Evolutionary conservation across 352 stramenopile species (phyloP), one percentile per base, ranked within the genome.

Genomic region (Phytopythium chamaehyphon): DNA sequence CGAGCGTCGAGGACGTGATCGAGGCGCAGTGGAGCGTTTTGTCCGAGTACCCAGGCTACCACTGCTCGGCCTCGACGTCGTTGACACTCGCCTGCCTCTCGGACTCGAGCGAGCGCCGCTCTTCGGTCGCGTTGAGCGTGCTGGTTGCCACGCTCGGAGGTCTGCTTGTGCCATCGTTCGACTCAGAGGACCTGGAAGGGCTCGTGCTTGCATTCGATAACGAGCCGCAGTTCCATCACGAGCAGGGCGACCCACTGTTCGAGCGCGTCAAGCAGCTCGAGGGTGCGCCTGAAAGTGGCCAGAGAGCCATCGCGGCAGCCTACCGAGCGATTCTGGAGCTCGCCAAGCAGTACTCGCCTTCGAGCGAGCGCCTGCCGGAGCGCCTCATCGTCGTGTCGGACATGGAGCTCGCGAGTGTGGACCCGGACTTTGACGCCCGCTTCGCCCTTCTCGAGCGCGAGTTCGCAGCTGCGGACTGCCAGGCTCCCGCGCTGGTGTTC

Each of bases 321-420:
- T 83, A 90, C 48, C 64, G 77, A 2, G 59, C 63, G 9, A 69
- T 96, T 22, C 58, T 93, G 12, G 28, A 66, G 0, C 56, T 85
- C 4, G 73, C 67, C 12, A 57, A 48, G 15, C 31, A 71, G 21
- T 35, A 70, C 21, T 53, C 64, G 15, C 46, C 94, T 3, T 22
- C 35, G 3, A 9, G 26, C 1, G 61, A 84, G 0, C 63, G 87
- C 33, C 76, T 90, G 54, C 86, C 81, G 6, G 48, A 76, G 26
- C 62, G 59, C 1, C 57, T 96, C 19, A 79, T 93, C 40, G 80
- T 96, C 16, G 68, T 96, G 51, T 88, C 76, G 10, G 83, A 93
- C 57, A 95, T 96, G 86, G 80, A 89, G 64, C 92, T 92, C 40
- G 54, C 94, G 57, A 7, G 28, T 8, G 79, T 80, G 0, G 55